phyloP scores from a whole-genome alignment of 495 filamentous ascomycete species.

The Geoglossum glabrum region DNA sequence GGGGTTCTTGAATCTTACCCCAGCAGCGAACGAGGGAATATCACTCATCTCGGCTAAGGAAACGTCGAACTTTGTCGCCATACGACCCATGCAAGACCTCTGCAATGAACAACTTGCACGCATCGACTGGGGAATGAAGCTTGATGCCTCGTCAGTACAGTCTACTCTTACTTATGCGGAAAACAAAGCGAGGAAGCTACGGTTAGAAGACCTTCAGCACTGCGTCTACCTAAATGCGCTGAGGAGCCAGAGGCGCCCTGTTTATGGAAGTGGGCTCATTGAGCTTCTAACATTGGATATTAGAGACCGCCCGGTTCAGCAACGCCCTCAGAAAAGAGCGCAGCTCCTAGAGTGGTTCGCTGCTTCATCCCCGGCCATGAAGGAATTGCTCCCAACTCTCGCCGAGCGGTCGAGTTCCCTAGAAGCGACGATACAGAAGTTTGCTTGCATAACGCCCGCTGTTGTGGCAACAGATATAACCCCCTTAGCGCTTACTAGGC shows the following conservation, averaged over 20 bases:
- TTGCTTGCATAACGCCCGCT: constrained; percentile 76
- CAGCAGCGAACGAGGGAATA: constrained; percentile 42
- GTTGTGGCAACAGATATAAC: constrained; percentile 63
- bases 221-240: constrained; percentile 64
- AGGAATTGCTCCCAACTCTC: constrained; percentile 51
- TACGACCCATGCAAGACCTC: constrained; percentile 22
- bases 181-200: constrained; percentile 44
- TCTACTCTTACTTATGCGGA: constrained; percentile 55
- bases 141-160: constrained; percentile 42
- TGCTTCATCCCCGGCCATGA: constrained; percentile 44
- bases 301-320: constrained; percentile 30
- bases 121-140: constrained; percentile 35
- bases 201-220: constrained; percentile 61
- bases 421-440: constrained; percentile 61
- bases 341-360: constrained; percentile 53
- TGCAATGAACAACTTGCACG: constrained; percentile 41
- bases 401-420: constrained; percentile 48
- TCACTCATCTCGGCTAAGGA: constrained; percentile 21
- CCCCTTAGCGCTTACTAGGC: constrained; percentile 37
- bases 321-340: constrained; percentile 29
- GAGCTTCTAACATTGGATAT: constrained; percentile 46
- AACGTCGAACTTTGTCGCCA: constrained; percentile 18
- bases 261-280: constrained; percentile 59
- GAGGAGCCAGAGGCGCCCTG: constrained; percentile 57
- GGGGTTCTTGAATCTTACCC: constrained; percentile 63